Evolutionary conservation across 805 yeast genomes (phyloP), one percentile per base, ranked within the genome.

Genomic region (Candida berthetii): DNA sequence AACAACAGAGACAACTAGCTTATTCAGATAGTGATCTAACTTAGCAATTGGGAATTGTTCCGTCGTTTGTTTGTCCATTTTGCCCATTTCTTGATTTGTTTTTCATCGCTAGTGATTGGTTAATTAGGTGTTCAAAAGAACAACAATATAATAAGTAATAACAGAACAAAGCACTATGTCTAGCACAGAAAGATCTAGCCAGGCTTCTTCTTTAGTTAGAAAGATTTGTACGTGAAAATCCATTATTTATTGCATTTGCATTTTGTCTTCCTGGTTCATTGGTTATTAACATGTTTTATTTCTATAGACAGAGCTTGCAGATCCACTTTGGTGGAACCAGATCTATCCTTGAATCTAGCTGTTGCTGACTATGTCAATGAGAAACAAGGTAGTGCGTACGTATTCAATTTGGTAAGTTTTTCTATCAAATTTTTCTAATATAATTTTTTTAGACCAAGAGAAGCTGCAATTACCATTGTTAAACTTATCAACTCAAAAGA

Each of bases 351-450:
- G 47, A 93, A 91, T 59, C 66, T 93, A 51, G 97, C 91, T 58
- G 90, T 93, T 45, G 91, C 97, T 46, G 99, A 93, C 62, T 74
- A 83, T 54, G 80, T 93, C 61, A 93, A 93, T 58, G 90, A 85
- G 42, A 91, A 91, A 57, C 96, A 90, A 66, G 98, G 96, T 20
- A 74, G 78, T 15, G 71, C 86, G 49, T 48, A 42, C 15, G 53
- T 51, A 16, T 10, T 13, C 16, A 15, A 33, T 16, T 31, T 9
- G 14, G 31, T n/a, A 31, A 11, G 11, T 27, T 9, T 18, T 32
- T 13, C 27, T 18, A 17, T 31, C 32, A 15, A 5, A 18, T 4
- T 20, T 3, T 4, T 7, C 4, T 22, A 14, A 15, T 32, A 8
- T 22, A 5, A 17, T 7, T n/a, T 29, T n/a, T 7, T 14, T 35